phyloP scores from a whole-genome alignment of 257 asterid genomes.

The Marsdenia floribunda region DNA sequence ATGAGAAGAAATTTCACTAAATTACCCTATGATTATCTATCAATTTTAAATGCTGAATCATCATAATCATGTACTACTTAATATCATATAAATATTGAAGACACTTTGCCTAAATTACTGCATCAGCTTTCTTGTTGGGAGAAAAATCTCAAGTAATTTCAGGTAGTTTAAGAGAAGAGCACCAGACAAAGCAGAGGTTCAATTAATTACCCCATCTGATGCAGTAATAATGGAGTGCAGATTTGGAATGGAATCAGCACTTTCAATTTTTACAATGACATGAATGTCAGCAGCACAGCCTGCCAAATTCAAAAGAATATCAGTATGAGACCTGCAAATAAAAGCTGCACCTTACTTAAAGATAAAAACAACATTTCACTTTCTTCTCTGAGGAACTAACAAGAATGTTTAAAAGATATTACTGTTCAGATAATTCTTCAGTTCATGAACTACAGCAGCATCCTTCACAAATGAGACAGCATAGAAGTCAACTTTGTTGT shows the following conservation, averaged over 20 bases:
- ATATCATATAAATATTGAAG: not conserved
- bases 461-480: conserved; percentile 98
- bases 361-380: too few relatives aligned
- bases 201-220: conserved; percentile 82
- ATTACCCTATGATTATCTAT: not conserved
- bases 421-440: conserved; percentile 88
- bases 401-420: conserved; percentile 9
- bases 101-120: too few relatives aligned
- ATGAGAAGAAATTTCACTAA: not conserved
- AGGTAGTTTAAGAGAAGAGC: not conserved
- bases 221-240: conserved; percentile 86
- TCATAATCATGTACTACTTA: not conserved
- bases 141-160: not conserved
- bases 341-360: not conserved
- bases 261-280: conserved; percentile 91
- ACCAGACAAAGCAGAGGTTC: not conserved
- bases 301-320: conserved; percentile 21
- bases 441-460: conserved; percentile 95
- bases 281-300: conserved; percentile 84
- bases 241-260: conserved; percentile 95
- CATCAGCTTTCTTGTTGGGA: too few relatives aligned
- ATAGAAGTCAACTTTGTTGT: conserved; percentile 84
- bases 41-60: not conserved
- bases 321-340: not conserved
- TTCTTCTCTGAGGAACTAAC: not conserved